Conservation (phyloP, 176 grass and related monocot species). For the Aegilops tauschii region DNA sequence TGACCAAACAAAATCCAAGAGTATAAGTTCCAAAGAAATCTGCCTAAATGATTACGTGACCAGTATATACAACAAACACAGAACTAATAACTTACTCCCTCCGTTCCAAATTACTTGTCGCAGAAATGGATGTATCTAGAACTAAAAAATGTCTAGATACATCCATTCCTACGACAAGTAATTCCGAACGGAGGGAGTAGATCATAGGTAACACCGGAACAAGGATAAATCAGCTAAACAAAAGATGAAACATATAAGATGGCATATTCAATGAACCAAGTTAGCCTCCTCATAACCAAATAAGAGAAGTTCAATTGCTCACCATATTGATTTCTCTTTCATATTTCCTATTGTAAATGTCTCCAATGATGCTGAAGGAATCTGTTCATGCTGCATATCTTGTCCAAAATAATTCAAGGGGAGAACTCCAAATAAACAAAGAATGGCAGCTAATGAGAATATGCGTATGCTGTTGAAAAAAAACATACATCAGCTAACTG, state of each 20-base stretch:
- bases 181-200: neutral
- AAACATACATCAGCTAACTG: conserved; percentile 26
- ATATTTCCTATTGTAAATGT: conserved; percentile 90
- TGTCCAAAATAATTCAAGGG: conserved; percentile 98
- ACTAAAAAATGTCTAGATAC: too few relatives aligned
- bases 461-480: conserved; percentile 72
- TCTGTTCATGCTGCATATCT: conserved; percentile 53
- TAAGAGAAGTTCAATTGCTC: conserved; percentile 24
- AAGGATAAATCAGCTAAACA: neutral
- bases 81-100: neutral
- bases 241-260: neutral
- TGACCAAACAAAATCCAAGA: conserved; percentile 24
- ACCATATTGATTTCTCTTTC: conserved; percentile 61
- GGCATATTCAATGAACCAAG: neutral
- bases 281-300: conserved; percentile 29
- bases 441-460: conserved; percentile 74
- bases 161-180: too few relatives aligned
- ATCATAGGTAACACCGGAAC: neutral
- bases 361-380: conserved; percentile 75
- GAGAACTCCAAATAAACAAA: conserved; percentile 84
- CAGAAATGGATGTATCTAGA: too few relatives aligned
- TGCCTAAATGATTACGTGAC: neutral
- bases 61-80: neutral
- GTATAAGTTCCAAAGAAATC: neutral
- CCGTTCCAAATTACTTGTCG: too few relatives aligned